These are phyloP conservation scores for Letharia columbiana DNA, from an alignment of 495 filamentous ascomycete species.

Conservation along the genomic window DNA sequence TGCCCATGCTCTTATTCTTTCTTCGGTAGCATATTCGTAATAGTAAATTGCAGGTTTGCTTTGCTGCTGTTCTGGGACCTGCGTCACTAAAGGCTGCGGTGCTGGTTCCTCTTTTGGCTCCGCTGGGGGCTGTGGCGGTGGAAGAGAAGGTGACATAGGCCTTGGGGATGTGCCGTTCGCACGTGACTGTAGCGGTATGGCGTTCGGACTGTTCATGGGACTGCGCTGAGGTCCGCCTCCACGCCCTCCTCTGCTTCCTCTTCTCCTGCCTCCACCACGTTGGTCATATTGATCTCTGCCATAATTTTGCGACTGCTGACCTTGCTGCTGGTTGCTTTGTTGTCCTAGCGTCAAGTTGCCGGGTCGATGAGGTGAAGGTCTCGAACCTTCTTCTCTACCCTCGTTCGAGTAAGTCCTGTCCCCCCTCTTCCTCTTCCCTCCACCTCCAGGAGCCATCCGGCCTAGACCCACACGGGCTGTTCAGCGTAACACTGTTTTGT, in stretches of 20 bases:
- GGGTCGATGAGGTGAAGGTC: slow-evolving; percentile 59
- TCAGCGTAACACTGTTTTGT: neutral
- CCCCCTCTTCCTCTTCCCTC: slow-evolving; percentile 51
- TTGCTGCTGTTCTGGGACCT: slow-evolving; percentile 22
- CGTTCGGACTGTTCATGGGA: slow-evolving; percentile 25
- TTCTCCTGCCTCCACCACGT: slow-evolving; percentile 37
- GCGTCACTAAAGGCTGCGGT: slow-evolving; percentile 28
- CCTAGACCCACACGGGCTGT: slow-evolving; percentile 8
- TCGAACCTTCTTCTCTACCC: slow-evolving; percentile 40
- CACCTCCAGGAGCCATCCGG: slow-evolving; percentile 43
- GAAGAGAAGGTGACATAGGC: slow-evolving; percentile 37
- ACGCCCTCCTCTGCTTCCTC: slow-evolving; percentile 39
- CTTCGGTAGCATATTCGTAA: slow-evolving; percentile 51
- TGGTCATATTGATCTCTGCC: slow-evolving; percentile 38
- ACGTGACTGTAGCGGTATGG: slow-evolving; percentile 12
- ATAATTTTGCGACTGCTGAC: slow-evolving; percentile 27
- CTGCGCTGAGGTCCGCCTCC: slow-evolving; percentile 33
- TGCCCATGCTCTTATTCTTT: slow-evolving; percentile 42
- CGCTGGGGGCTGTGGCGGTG: slow-evolving; percentile 26
- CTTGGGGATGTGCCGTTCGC: slow-evolving; percentile 15
- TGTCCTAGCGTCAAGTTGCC: slow-evolving; percentile 51
- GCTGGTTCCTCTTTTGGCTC: slow-evolving; percentile 26
- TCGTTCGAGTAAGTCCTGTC: slow-evolving; percentile 47
- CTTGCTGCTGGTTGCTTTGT: slow-evolving; percentile 35
- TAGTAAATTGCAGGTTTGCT: slow-evolving; percentile 32